These are phyloP conservation scores for Boechera stricta DNA, from an alignment of 345 rosid genomes.

Conservation along the genomic window DNA sequence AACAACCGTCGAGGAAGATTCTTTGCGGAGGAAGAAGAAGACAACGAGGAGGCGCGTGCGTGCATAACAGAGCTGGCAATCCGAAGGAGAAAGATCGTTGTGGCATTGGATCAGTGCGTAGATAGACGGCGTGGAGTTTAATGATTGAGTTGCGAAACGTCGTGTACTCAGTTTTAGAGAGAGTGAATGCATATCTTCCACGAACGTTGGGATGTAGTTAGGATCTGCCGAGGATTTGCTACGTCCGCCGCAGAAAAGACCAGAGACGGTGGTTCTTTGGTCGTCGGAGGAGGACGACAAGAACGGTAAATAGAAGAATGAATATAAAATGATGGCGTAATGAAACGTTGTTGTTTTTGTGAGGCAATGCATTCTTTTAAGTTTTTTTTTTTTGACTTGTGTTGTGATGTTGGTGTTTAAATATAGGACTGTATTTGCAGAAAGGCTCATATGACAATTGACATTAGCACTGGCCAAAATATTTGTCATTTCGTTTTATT, in stretches of 20 bases:
- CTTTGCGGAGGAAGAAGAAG: conserved; percentile 52
- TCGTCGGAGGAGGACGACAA: conserved; percentile 26
- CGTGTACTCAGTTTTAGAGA: conserved; percentile 24
- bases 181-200: conserved; percentile 43
- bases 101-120: conserved; percentile 52
- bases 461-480: not conserved
- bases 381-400: not conserved
- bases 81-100: conserved; percentile 47
- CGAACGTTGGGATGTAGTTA: conserved; percentile 38
- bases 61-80: conserved; percentile 52
- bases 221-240: conserved; percentile 23
- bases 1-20: conserved; percentile 62
- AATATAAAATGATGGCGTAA: conserved; percentile 11
- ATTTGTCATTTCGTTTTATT: not conserved
- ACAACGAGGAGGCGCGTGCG: conserved; percentile 47
- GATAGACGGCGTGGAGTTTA: conserved; percentile 35
- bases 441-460: not conserved
- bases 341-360: conserved; percentile 5
- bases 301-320: not conserved
- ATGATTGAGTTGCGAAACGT: conserved; percentile 38
- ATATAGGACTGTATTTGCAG: not conserved
- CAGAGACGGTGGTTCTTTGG: conserved; percentile 25
- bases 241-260: conserved; percentile 40
- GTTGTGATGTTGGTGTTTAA: not conserved
- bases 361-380: conserved; percentile 25